Evolutionary conservation across 129 eudicot genomes (phyloP), one percentile per base, ranked within the genome.

Genomic region (Arctium minus): DNA sequence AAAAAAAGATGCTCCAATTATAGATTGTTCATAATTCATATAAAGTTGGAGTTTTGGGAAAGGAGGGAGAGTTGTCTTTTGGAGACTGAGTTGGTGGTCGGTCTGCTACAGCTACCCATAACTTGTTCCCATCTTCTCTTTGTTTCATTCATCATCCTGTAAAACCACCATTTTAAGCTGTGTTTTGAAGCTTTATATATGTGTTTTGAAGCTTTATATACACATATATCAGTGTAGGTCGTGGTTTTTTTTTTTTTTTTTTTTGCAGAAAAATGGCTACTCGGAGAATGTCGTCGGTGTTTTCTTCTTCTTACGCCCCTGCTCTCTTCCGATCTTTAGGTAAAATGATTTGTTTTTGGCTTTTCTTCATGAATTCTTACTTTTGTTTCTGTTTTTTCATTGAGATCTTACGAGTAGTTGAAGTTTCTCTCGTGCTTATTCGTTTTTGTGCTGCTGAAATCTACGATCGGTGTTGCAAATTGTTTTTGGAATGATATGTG

Each of bases 271-370:
- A 48, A 77, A 89, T 89, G 97, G 98, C 98, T 64, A 89, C 93
- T 73, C 79, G 91, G 53, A 90, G 89, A 74, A 70, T 90, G 68
- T 88, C 97, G 27, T 89, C 89, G 77, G 78, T 93, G 78, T 80
- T 93, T 72, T 91, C 93, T 83, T 90, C 88, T 77, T 69, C 92
- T 65, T 44, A 79, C 53, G 33, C 87, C 6, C 79, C 89, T 83
- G 76, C 91, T 85, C 77, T 82, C 73, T 70, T 84, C 46, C 92
- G 89, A 73, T 85, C 90, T 50, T n/a, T 75, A 1, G 96, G 96
- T 91, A 85, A 81, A 60, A 56, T 65, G 2, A 64, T 2, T 4
- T 30, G 37, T 15, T 31, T 31, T 31, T 75, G 17, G 30, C 36
- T 33, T 30, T 50, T 40, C 11, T 71, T 68, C 30, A 36, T 69